A percentile compares a stretch with the other conserved stretches of the same genome.
Evolutionary conservation across 1,284 basidiomycete species (phyloP).

Genomic region (Salmacisia buchloeana): DNA sequence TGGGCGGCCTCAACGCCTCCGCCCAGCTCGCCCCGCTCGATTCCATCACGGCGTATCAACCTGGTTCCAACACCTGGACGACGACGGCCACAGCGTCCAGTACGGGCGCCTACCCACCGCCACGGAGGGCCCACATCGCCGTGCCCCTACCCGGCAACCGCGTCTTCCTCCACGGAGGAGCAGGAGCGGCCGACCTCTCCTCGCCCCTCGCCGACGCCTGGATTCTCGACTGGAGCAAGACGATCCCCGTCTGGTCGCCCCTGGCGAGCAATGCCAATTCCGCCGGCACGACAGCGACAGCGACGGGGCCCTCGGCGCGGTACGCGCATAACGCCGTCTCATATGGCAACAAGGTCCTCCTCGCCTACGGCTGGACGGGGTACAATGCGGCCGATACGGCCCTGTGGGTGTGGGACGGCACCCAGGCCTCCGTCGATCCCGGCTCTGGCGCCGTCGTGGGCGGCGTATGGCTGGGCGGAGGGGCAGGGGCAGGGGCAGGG

Average conservation of each 20-base stretch:
- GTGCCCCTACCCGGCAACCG: conserved; percentile 35
- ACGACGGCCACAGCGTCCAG: conserved; percentile 17
- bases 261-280: conserved; percentile 6
- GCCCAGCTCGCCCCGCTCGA: conserved; percentile 31
- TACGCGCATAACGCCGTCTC: conserved; percentile 39
- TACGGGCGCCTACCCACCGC: conserved; percentile 17
- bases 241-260: conserved; percentile 33
- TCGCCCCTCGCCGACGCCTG: conserved; percentile 38
- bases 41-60: conserved; percentile 25
- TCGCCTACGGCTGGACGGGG: conserved; percentile 37
- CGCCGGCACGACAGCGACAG: neutral
- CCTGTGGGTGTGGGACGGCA: conserved; percentile 31
- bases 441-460: conserved; percentile 10
- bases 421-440: neutral
- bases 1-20: conserved; percentile 29
- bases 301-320: conserved; percentile 27
- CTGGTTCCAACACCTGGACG: conserved; percentile 18
- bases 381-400: conserved; percentile 26
- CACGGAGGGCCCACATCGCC: conserved; percentile 37
- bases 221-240: conserved; percentile 40
- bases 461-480: conserved; percentile 12
- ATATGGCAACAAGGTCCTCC: conserved; percentile 30
- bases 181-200: conserved; percentile 32
- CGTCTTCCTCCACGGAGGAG: conserved; percentile 41
- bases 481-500: conserved; percentile 28